Evolutionary conservation across 371 early-diverging fungal species (phyloP).

Genomic region (Mortierella sp.): DNA sequence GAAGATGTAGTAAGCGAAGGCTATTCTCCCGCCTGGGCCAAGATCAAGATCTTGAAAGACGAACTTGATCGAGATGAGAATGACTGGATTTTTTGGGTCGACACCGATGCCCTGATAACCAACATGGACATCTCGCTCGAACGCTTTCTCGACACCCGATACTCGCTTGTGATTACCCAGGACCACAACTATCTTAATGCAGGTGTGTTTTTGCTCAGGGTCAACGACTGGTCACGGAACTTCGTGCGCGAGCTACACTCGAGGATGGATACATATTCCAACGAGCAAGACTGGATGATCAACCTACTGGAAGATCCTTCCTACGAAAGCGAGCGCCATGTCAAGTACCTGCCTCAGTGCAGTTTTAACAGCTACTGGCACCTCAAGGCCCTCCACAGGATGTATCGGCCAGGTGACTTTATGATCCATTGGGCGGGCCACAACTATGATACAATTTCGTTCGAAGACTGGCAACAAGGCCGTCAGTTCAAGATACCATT

Average conservation of each 20-base stretch:
- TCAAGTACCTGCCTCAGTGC: conserved; percentile 51
- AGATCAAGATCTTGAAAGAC: conserved; percentile 32
- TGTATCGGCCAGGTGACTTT: conserved; percentile 48
- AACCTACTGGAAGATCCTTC: conserved; percentile 10
- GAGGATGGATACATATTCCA: neutral
- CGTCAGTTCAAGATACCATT: conserved; percentile 12
- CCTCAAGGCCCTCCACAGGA: conserved; percentile 26
- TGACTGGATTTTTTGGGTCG: conserved; percentile 52
- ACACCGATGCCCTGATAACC: conserved; percentile 37
- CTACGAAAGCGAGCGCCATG: conserved; percentile 15
- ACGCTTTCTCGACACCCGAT: conserved; percentile 34
- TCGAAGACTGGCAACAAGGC: conserved; percentile 23
- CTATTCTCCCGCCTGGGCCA: conserved; percentile 39
- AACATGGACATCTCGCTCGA: conserved; percentile 42
- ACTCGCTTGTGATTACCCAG: conserved; percentile 35
- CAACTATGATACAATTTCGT: conserved; percentile 22
- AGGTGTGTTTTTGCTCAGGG: conserved; percentile 39
- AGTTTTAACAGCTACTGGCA: conserved; percentile 48
- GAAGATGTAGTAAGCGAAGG: conserved; percentile 22
- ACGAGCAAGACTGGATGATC: conserved; percentile 50
- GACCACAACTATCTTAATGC: conserved; percentile 33
- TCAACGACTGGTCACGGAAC: conserved; percentile 44
- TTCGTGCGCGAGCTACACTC: conserved; percentile 18
- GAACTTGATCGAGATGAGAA: conserved; percentile 29
- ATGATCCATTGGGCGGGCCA: conserved; percentile 45